Percentiles rank a stretch among this genome's conserved stretches.
Evolutionary conservation across 169 alveolate genomes (phyloP).

Genomic region (Babesia ovis): DNA sequence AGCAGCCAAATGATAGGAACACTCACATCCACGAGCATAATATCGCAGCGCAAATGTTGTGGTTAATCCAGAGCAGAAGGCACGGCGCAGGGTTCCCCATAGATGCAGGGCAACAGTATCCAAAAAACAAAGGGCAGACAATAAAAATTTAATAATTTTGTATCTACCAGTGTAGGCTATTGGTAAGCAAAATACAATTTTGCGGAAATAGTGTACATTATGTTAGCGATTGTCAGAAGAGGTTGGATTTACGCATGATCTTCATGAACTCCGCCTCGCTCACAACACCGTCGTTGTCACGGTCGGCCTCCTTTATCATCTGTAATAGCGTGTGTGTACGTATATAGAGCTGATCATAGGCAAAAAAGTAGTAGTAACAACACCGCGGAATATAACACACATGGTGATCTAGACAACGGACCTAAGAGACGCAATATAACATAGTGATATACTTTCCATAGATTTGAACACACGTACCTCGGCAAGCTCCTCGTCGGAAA

Average conservation of each 20-base stretch:
- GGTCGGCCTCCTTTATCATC: conserved; percentile 98
- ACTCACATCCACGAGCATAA: background rate
- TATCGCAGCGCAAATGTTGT: background rate
- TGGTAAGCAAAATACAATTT: background rate
- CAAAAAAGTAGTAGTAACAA: background rate
- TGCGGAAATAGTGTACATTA: background rate
- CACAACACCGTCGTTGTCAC: conserved; percentile 97
- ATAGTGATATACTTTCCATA: too few species aligned
- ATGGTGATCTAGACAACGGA: too few species aligned
- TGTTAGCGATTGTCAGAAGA: conserved; percentile 76
- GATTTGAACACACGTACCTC: conserved; percentile 75
- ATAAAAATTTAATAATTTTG: too few species aligned
- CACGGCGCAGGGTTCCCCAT: conserved; percentile 6
- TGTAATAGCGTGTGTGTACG: conserved; percentile 55
- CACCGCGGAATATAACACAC: background rate
- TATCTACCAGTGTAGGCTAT: background rate
- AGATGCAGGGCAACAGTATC: background rate
- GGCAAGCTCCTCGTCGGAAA: conserved; percentile 96
- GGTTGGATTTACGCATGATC: conserved; percentile 96
- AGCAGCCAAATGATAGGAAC: background rate
- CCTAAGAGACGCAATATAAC: too few species aligned
- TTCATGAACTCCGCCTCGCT: conserved; percentile 96
- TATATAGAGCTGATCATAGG: too few species aligned
- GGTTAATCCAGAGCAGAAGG: background rate
- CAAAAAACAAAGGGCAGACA: background rate